phyloP scores from a whole-genome alignment of 495 filamentous ascomycete genomes.

The Penicillium verhagenii region DNA sequence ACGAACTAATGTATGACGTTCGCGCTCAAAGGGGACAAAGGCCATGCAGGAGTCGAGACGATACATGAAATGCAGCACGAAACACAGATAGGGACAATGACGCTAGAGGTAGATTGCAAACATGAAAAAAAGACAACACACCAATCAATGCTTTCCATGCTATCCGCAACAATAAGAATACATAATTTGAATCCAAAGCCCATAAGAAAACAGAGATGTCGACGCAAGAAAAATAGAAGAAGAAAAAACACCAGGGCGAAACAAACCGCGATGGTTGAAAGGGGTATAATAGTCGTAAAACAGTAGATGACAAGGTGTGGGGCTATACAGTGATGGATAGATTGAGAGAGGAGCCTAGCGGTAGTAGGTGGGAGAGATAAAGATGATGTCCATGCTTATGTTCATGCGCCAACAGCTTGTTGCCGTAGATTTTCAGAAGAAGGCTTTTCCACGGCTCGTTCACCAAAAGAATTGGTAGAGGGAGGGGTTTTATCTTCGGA shows the following conservation, averaged over 20 bases:
- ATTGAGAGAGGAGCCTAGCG: constrained; percentile 1
- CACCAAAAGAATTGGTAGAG: constrained; percentile 20
- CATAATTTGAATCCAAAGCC: not conserved
- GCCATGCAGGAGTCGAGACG: not conserved
- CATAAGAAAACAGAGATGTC: constrained; percentile 8
- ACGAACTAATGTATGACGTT: not conserved
- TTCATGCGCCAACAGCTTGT: constrained; percentile 33
- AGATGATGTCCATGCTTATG: not conserved
- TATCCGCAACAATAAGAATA: not conserved
- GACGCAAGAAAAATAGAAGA: constrained; percentile 17
- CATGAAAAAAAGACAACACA: not conserved
- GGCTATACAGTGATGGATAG: constrained; percentile 22
- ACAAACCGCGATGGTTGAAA: constrained; percentile 9
- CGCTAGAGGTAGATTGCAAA: not conserved
- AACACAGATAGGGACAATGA: not conserved
- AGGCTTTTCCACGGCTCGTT: constrained; percentile 19
- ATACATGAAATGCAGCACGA: no score
- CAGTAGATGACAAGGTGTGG: constrained; percentile 20
- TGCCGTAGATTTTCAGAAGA: constrained; percentile 29
- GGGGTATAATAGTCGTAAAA: constrained; percentile 33
- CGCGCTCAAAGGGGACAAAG: not conserved
- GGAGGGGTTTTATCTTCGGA: constrained; percentile 13
- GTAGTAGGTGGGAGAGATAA: not conserved
- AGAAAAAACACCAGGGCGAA: constrained; percentile 3
- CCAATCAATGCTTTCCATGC: not conserved